Evolutionary conservation across 2,329 filamentous ascomycete species (phyloP).

Genomic region (Curvularia eragrostidis): DNA sequence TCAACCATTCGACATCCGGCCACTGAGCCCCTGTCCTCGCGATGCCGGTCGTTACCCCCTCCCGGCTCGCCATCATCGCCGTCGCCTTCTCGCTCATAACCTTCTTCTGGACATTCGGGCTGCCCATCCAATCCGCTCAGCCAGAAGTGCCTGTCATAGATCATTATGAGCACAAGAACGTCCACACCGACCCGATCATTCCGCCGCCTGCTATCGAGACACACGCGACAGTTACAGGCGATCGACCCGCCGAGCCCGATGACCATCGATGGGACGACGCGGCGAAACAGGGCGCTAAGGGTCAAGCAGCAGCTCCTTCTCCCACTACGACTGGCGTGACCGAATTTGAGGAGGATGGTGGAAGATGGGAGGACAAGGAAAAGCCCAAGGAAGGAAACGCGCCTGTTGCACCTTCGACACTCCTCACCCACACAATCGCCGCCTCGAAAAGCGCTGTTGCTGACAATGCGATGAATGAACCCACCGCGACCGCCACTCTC

Average conservation of each 20-base stretch:
- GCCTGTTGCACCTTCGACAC: constrained; percentile 18
- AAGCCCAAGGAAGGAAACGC: constrained; percentile 15
- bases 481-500: constrained; percentile 5
- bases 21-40: constrained; percentile 12
- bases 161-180: constrained; percentile 32
- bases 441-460: constrained; percentile 9
- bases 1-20: background rate
- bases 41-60: constrained; percentile 44
- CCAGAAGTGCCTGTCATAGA: constrained; percentile 33
- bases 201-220: constrained; percentile 26
- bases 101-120: constrained; percentile 44
- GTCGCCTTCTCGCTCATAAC: constrained; percentile 37
- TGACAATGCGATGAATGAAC: background rate
- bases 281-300: constrained; percentile 6
- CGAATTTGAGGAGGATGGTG: constrained; percentile 29
- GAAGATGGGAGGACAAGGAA: constrained; percentile 27
- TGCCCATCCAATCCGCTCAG: constrained; percentile 28
- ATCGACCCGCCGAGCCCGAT: constrained; percentile 17
- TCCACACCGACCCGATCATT: constrained; percentile 28
- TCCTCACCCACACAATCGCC: constrained; percentile 8
- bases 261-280: constrained; percentile 27
- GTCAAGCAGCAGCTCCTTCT: constrained; percentile 1
- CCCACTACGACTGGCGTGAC: constrained; percentile 17
- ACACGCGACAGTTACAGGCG: constrained; percentile 14
- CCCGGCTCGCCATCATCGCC: constrained; percentile 38